A percentile compares a stretch with the other conserved stretches of the same genome.
Conservation (phyloP, 1,284 basidiomycete species). For the Cystobasidium pallidum region DNA sequence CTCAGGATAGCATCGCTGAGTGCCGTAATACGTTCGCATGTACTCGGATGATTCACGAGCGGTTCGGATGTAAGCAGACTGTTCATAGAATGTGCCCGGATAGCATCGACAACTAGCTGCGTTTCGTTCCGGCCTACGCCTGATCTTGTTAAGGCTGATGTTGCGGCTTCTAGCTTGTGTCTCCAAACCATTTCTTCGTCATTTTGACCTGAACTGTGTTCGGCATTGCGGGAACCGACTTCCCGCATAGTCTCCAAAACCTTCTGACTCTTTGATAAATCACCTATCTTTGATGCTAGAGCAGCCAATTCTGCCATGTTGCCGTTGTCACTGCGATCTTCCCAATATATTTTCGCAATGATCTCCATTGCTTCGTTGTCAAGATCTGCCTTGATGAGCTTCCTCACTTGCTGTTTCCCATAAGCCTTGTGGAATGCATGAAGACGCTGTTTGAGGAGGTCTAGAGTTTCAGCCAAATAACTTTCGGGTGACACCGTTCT, state of each 20-base stretch:
- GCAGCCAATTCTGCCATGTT: constrained; percentile 69
- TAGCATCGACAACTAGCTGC: constrained; percentile 89
- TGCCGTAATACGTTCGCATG: constrained; percentile 83
- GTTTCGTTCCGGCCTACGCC: constrained; percentile 96
- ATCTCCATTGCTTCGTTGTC: constrained; percentile 97
- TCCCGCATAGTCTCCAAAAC: constrained; percentile 22
- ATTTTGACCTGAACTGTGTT: constrained; percentile 56
- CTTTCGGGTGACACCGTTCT: constrained; percentile 90
- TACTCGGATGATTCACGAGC: constrained; percentile 84
- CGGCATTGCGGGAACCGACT: neutral
- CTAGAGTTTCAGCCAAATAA: constrained; percentile 96
- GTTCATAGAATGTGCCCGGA: constrained; percentile 84
- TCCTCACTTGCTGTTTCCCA: constrained; percentile 83
- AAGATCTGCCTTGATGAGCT: constrained; percentile 84
- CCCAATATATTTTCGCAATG: constrained; percentile 95
- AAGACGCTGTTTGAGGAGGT: constrained; percentile 87
- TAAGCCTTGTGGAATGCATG: constrained; percentile 83
- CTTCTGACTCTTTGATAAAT: constrained; percentile 23
- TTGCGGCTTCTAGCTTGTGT: constrained; percentile 91
- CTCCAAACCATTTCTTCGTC: constrained; percentile 91
- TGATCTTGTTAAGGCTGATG: constrained; percentile 89
- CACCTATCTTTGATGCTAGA: constrained; percentile 8
- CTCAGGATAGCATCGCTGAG: constrained; percentile 91
- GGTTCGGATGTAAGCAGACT: constrained; percentile 81
- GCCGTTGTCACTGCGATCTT: constrained; percentile 66